Conservation (phyloP, 2,329 filamentous ascomycete species). For the Myriosclerotinia scirpicola region DNA sequence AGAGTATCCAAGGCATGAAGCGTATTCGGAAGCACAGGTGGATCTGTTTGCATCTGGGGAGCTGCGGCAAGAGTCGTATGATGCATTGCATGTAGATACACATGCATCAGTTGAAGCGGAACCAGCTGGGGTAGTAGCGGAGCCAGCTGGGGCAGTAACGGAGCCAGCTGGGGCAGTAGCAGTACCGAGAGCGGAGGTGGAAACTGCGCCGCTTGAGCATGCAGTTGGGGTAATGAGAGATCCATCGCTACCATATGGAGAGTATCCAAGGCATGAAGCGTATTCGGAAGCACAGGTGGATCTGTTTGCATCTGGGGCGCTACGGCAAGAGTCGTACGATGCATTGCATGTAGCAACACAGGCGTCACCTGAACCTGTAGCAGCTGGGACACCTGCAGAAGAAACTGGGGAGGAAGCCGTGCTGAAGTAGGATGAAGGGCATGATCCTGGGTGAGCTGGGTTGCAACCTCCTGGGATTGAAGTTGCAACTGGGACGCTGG, state of each 20-base stretch:
- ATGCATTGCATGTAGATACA: background rate
- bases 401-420: background rate
- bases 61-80: too few relatives aligned
- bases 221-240: background rate
- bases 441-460: background rate
- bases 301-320: too few relatives aligned
- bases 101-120: conserved; percentile 1
- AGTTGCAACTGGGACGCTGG: background rate
- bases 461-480: background rate
- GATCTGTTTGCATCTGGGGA: too few relatives aligned
- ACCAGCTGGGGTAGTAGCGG: background rate
- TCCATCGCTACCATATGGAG: too few relatives aligned
- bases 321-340: too few relatives aligned
- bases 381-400: background rate
- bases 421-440: too few relatives aligned
- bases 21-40: too few relatives aligned
- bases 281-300: too few relatives aligned
- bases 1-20: too few relatives aligned
- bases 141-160: background rate
- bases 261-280: too few relatives aligned
- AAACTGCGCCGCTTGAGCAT: background rate
- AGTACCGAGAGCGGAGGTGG: background rate
- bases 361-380: background rate
- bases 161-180: background rate
- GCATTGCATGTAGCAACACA: background rate